Base-by-base conservation (phyloP, 2,329 filamentous ascomycete species). In the Nemania sp. region DNA sequence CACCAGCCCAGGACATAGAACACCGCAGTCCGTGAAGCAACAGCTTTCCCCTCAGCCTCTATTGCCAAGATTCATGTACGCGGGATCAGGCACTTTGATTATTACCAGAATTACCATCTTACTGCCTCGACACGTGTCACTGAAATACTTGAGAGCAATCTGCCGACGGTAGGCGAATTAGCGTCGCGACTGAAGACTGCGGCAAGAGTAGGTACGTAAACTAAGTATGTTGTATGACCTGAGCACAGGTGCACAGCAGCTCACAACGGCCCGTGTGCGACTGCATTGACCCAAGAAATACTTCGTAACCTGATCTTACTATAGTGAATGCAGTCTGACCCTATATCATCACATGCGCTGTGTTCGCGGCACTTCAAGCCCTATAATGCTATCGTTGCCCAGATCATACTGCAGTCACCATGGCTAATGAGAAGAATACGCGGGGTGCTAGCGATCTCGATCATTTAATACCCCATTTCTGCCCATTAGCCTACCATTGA, bases 101-200 rank as follows among this genome's bases (percentile, higher is more conserved):
- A n/a, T n/a, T n/a, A n/a, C n/a, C n/a, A n/a, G n/a, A n/a, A n/a
- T n/a, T n/a, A n/a, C n/a, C n/a, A n/a, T n/a, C n/a, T n/a, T n/a
- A n/a, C 9, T 39, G 17, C 22, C 33, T 28, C 44, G 8, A 39
- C 33, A 30, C 44, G 44, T 48, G 44, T 19, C 34, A 39, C 30
- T 3, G 14, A 26, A 5, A 36, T 14, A 46, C 20, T 36, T 36
- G 22, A 46, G 20, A 15, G 12, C 19, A n/a, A n/a, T n/a, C n/a
- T n/a, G n/a, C n/a, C 14, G 11, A 40, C 34, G 12, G 6, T 6
- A 17, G 24, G 26, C 33, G 4, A 40, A 24, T 19, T 30, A 7
- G 9, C 8, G 14, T 12, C 19, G 11, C 17, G 34, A 20, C 30
- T 48, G 15, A 20, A 22, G 15, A 39, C 6, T 37, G 34, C n/a